Base-by-base conservation (phyloP, 2,329 filamentous ascomycete genomes). In the Xylaria sp. region DNA sequence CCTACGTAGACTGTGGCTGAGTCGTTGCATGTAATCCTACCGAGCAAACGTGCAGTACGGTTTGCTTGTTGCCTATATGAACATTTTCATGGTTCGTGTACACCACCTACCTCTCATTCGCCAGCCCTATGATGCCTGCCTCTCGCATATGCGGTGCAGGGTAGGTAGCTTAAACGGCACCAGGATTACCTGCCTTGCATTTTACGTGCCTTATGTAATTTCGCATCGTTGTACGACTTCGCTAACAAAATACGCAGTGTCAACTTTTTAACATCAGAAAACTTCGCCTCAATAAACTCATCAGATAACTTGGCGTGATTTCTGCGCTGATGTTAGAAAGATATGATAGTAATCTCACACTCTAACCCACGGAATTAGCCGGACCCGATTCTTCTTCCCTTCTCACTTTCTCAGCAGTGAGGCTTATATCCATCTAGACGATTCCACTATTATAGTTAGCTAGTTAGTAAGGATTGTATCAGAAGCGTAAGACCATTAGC, bases 81-180 rank as follows among this genome's bases (percentile, higher is more conserved):
- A 13, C 36, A 15, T 4, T 20, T 28, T 13, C 9, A 18, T 25
- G 8, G 32, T 58, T 20, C 2, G 25, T 43, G 20, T 36, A 13
- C 28, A 8, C 20, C 46, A 55, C 53, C 28, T 34, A 8, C 20
- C 46, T 59, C 53, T 34, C 7, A 63, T 63, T 63, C 59, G 59
- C 32, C 46, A 50, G 53, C 59, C 52, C 45, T 66, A 52, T n/a
- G 50, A 23, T 46, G 3, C 12, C 46, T 28, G 4, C 32, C n/a
- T 45, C 58, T 52, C 34, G 65, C 65, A 67, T 67, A 63, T 63
- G 60, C 60, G 50, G 56, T 58, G 34, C 53, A 52, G 32, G 60
- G 30, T 45, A 23, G 30, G 9, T 43, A 28, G 13, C 15, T 46
- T 36, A 18, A 52, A 36, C 34, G 52, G 34, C 50, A 3, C 45